These are phyloP conservation scores for Boletus insuetus DNA, from an alignment of 768 basidiomycete species.

Conservation along the genomic window DNA sequence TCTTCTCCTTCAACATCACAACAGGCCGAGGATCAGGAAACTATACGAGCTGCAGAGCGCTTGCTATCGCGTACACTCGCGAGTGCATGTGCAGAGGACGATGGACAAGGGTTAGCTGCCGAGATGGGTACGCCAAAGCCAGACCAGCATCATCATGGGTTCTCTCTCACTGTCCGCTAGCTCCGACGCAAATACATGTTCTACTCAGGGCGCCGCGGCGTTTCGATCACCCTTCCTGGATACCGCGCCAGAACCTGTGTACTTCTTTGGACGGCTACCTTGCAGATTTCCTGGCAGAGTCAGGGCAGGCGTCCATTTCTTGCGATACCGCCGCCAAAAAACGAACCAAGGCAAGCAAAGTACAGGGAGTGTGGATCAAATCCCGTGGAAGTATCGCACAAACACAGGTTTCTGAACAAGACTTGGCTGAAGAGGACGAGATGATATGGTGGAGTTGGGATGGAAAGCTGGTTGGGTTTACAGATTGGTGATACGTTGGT, in stretches of 20 bases:
- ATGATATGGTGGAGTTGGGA: conserved; percentile 55
- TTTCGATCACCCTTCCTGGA: conserved; percentile 46
- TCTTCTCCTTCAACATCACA: conserved; percentile 26
- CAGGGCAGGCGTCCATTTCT: conserved; percentile 2
- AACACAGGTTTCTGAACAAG: conserved; percentile 6
- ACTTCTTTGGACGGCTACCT: conserved; percentile 37
- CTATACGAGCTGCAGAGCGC: conserved; percentile 35
- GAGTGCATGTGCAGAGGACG: conserved; percentile 41
- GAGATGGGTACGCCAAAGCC: conserved; percentile 36
- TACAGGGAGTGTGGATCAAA: conserved; percentile 45
- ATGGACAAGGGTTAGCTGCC: conserved; percentile 36
- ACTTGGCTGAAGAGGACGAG: conserved; percentile 41
- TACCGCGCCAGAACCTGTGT: conserved; percentile 43
- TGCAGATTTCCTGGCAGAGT: conserved; percentile 34
- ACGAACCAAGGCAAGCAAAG: conserved; percentile 26
- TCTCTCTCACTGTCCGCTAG: conserved; percentile 23
- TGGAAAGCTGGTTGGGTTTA: conserved; percentile 45
- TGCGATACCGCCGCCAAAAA: conserved; percentile 23
- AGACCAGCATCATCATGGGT: neutral
- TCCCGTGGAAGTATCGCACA: conserved; percentile 5
- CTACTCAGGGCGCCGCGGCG: conserved; percentile 46
- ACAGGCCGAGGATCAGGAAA: conserved; percentile 35
- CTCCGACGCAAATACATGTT: conserved; percentile 47
- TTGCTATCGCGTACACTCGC: conserved; percentile 45
- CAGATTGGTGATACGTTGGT: conserved; percentile 46